These are phyloP conservation scores for Dactylellina drechsleri DNA, from an alignment of 2,329 filamentous ascomycete species.

Conservation along the genomic window DNA sequence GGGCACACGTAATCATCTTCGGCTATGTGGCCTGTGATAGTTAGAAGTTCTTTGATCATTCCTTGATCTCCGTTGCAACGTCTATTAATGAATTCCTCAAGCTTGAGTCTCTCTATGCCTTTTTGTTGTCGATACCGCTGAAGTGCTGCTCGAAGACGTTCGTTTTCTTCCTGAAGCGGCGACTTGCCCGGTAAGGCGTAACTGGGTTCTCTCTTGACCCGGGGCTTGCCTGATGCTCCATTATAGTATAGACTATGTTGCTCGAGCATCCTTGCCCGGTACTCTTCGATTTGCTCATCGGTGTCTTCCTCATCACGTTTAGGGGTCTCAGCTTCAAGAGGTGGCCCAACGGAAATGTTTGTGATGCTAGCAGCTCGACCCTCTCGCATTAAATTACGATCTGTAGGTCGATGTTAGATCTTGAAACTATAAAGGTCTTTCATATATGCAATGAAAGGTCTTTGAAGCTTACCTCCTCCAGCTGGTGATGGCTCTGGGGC, in stretches of 20 bases:
- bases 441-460: slow-evolving; percentile 40
- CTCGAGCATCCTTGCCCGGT: slow-evolving; percentile 50
- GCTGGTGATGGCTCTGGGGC: slow-evolving; percentile 46
- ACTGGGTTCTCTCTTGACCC: slow-evolving; percentile 50
- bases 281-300: slow-evolving; percentile 53
- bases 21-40: slow-evolving; percentile 51
- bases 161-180: slow-evolving; percentile 52
- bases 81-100: slow-evolving; percentile 53
- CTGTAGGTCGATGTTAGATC: slow-evolving; percentile 51
- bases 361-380: slow-evolving; percentile 52
- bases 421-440: slow-evolving; percentile 48
- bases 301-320: slow-evolving; percentile 53
- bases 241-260: slow-evolving; percentile 52
- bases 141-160: slow-evolving; percentile 47
- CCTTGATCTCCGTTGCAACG: slow-evolving; percentile 51
- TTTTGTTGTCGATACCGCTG: slow-evolving; percentile 53
- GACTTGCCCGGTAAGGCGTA: slow-evolving; percentile 53
- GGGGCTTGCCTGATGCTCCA: slow-evolving; percentile 38
- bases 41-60: slow-evolving; percentile 55
- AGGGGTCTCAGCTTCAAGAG: slow-evolving; percentile 52
- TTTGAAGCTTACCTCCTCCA: slow-evolving; percentile 54
- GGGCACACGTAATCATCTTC: slow-evolving; percentile 54
- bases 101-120: slow-evolving; percentile 52
- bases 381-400: slow-evolving; percentile 47
- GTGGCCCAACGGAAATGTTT: slow-evolving; percentile 49